These are phyloP conservation scores for Solanum gandarillasii DNA, from an alignment of 257 asterid genomes.

Conservation along the genomic window DNA sequence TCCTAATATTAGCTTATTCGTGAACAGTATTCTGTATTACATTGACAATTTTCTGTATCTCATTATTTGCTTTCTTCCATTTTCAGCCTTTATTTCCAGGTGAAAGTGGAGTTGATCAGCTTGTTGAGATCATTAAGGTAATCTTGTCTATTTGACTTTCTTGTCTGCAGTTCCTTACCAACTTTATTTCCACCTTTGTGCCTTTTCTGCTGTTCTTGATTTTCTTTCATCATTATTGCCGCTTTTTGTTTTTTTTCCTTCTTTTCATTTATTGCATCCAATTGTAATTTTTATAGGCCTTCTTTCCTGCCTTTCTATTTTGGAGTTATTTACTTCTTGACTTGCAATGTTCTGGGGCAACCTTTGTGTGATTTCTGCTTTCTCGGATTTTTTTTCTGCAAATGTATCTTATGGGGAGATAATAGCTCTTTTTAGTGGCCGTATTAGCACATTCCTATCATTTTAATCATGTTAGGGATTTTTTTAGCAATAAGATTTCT, in stretches of 20 bases:
- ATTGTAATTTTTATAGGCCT: background rate
- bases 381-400: background rate
- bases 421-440: background rate
- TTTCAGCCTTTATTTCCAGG: slow-evolving; percentile 94
- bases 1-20: background rate
- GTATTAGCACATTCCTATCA: background rate
- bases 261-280: background rate
- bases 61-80: background rate
- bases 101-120: slow-evolving; percentile 98
- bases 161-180: background rate
- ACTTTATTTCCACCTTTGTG: background rate
- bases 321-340: background rate
- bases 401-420: background rate
- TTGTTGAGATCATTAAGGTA: slow-evolving; percentile 96
- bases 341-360: background rate
- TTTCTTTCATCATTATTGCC: background rate
- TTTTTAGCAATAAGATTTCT: background rate
- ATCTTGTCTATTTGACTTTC: background rate
- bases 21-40: background rate
- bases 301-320: background rate
- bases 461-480: background rate
- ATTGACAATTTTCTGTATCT: background rate
- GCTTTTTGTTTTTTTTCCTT: background rate
- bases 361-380: background rate
- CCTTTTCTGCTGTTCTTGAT: background rate